Evolutionary conservation across 2,329 filamentous ascomycete genomes (phyloP).

Genomic region (Tolypocladium pustulatum): DNA sequence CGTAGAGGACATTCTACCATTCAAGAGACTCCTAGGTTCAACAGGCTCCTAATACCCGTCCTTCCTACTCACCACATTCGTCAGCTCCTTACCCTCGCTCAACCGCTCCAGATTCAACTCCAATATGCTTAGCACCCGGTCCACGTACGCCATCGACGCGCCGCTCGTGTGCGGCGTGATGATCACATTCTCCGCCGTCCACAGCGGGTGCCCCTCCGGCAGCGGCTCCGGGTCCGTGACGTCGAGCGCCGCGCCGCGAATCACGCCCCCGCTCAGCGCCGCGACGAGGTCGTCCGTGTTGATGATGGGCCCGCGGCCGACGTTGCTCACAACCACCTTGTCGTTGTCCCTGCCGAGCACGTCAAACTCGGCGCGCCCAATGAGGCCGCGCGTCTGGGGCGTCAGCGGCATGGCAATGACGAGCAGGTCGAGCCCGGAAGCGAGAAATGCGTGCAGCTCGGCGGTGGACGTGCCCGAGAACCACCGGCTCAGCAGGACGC

Average conservation of each 20-base stretch:
- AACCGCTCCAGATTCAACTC: neutral
- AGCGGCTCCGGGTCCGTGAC: conserved; percentile 65
- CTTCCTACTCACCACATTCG: neutral
- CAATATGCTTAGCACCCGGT: neutral
- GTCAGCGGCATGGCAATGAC: neutral
- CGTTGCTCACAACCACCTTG: neutral
- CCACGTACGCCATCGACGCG: neutral
- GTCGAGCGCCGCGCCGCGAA: conserved; percentile 54
- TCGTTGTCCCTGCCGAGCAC: neutral
- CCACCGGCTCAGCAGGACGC: neutral
- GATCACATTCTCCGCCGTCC: conserved; percentile 52
- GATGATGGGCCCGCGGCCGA: neutral
- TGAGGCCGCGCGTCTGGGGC: neutral
- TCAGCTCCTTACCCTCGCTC: neutral
- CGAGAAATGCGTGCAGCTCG: neutral
- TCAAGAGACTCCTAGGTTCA: too few species aligned
- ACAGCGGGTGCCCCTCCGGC: conserved; percentile 50
- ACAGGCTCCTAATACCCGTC: neutral
- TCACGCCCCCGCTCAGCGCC: conserved; percentile 3
- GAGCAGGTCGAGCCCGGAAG: neutral
- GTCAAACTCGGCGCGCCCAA: neutral
- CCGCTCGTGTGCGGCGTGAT: conserved; percentile 30
- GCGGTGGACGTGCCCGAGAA: neutral
- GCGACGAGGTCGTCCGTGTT: neutral
- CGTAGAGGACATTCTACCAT: too few species aligned